Evolutionary conservation across 306 rosid species (phyloP).

Genomic region (Quercus agrifolia): DNA sequence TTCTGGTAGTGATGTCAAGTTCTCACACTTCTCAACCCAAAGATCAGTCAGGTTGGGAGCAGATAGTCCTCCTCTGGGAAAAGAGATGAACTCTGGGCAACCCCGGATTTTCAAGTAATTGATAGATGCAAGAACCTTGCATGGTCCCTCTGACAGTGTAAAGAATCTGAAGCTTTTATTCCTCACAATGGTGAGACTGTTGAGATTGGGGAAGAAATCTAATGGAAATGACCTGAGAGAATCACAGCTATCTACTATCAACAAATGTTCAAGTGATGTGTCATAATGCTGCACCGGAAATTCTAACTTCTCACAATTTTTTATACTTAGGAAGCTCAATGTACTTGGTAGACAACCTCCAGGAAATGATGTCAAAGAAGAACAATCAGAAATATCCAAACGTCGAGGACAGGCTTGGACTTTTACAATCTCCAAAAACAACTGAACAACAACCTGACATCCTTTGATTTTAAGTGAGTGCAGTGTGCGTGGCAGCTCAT

Average conservation of each 20-base stretch:
- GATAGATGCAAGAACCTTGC: background rate
- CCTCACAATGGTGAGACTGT: background rate
- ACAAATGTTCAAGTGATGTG: constrained; percentile 9
- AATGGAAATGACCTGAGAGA: constrained; percentile 17
- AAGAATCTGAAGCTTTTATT: background rate
- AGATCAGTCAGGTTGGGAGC: constrained; percentile 10
- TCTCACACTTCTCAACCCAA: background rate
- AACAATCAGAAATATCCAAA: constrained; percentile 1
- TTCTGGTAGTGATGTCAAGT: background rate
- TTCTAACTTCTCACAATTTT: constrained; percentile 6
- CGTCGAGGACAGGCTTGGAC: background rate
- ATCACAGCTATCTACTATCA: constrained; percentile 14
- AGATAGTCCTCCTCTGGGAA: background rate
- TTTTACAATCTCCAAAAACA: background rate
- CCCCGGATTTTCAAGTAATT: background rate
- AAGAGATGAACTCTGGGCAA: background rate
- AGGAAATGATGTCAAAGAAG: background rate
- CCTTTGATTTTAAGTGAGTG: background rate
- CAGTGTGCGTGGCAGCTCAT: background rate
- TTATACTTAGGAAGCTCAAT: background rate
- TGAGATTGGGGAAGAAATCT: constrained; percentile 25
- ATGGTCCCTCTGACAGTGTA: background rate
- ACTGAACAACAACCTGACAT: background rate
- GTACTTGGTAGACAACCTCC: background rate
- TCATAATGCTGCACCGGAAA: background rate